phyloP scores from a whole-genome alignment of 1,284 basidiomycete genomes.

The Melampsora larici-populina region DNA sequence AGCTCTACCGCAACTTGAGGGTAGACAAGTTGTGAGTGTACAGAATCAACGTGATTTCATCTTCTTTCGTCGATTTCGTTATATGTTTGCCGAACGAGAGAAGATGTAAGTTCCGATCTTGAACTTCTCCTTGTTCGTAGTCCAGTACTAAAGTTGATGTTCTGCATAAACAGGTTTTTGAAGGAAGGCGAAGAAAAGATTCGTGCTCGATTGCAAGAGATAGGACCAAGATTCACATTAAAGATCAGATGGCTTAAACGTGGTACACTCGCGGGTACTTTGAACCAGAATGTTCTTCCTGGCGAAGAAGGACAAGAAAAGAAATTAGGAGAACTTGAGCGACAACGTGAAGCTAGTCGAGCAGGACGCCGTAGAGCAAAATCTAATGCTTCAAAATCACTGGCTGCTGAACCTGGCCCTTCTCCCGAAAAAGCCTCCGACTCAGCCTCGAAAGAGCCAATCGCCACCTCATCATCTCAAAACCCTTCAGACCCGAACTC shows the following conservation, averaged over 20 bases:
- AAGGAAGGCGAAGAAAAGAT: conserved; percentile 46
- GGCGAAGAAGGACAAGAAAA: conserved; percentile 29
- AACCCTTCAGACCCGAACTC: too few species aligned
- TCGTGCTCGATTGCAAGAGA: conserved; percentile 92
- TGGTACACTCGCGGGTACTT: conserved; percentile 56
- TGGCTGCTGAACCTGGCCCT: neutral
- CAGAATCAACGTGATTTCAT: conserved; percentile 98
- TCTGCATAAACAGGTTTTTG: neutral
- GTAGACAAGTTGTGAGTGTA: conserved; percentile 91
- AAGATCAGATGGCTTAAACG: conserved; percentile 86
- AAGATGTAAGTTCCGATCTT: conserved; percentile 17
- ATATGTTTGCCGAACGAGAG: conserved; percentile 41
- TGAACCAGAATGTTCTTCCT: conserved; percentile 31
- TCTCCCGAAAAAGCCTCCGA: neutral
- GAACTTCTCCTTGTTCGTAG: neutral
- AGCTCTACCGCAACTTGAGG: conserved; percentile 89
- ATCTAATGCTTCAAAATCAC: neutral
- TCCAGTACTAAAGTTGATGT: neutral
- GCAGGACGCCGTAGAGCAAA: conserved; percentile 9
- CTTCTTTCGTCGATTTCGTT: conserved; percentile 73
- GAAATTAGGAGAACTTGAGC: conserved; percentile 33
- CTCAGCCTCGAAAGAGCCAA: neutral
- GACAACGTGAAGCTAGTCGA: conserved; percentile 35
- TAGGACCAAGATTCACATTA: conserved; percentile 93
- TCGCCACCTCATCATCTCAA: neutral